Percentiles rank a stretch among this genome's conserved stretches.
Evolutionary conservation across 2,329 filamentous ascomycete species (phyloP).

Genomic region (Colletotrichum tabaci): DNA sequence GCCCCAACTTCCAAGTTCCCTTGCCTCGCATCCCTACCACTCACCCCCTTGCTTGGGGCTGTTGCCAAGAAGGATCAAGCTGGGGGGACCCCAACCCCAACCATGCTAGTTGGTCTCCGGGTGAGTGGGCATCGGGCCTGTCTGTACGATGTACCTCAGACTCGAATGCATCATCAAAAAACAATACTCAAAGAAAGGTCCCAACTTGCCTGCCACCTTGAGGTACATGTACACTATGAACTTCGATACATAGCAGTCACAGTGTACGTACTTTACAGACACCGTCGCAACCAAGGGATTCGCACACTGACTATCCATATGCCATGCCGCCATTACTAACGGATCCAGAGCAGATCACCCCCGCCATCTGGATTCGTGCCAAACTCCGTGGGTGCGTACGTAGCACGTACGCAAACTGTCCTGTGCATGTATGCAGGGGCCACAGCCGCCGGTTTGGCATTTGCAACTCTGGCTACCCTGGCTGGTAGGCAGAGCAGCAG

Average conservation of each 20-base stretch:
- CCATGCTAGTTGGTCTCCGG: slow-evolving; percentile 8
- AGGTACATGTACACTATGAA: background rate
- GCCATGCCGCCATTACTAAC: background rate
- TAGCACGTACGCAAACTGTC: background rate
- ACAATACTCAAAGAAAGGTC: background rate
- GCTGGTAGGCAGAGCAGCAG: too few species aligned
- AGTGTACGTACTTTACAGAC: background rate
- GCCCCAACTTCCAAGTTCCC: background rate
- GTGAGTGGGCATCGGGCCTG: slow-evolving; percentile 21
- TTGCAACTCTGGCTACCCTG: background rate
- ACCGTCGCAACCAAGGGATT: background rate
- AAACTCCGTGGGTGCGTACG: slow-evolving; percentile 5
- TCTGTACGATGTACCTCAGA: background rate
- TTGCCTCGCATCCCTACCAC: too few species aligned
- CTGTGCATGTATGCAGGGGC: slow-evolving; percentile 7
- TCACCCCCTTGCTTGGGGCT: slow-evolving; percentile 7
- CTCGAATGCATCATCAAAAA: slow-evolving; percentile 3
- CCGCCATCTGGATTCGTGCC: background rate
- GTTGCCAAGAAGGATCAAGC: slow-evolving; percentile 31
- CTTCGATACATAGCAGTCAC: background rate
- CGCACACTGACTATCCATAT: background rate
- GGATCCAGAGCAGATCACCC: background rate
- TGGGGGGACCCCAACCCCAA: slow-evolving; percentile 23
- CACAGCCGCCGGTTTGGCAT: background rate
- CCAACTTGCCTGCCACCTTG: background rate